Conservation (phyloP, 2,329 filamentous ascomycete genomes). For the Sporothrix euskadiensis region DNA sequence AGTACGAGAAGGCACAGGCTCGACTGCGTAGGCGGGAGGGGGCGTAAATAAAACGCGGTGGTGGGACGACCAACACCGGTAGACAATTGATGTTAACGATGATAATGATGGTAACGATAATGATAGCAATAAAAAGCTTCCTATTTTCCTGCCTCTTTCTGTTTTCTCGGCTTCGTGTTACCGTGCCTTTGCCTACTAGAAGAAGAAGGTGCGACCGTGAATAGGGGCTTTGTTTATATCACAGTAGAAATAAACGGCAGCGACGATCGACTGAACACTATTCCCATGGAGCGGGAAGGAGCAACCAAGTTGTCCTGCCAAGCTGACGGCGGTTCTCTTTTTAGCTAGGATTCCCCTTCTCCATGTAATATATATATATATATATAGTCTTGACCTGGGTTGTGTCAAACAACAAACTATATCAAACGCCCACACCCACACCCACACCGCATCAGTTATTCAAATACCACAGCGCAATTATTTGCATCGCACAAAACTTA, state of each 20-base stretch:
- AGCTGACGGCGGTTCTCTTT: background rate
- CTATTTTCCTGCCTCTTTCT: background rate
- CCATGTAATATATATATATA: too few species aligned
- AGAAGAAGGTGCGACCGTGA: background rate
- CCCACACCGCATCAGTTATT: background rate
- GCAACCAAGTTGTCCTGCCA: background rate
- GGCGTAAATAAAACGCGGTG: background rate
- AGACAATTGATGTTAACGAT: background rate
- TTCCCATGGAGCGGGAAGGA: background rate
- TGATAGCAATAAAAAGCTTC: background rate
- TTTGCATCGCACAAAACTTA: background rate
- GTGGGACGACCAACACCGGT: background rate
- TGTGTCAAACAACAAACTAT: background rate
- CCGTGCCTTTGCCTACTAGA: background rate
- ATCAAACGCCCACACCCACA: background rate
- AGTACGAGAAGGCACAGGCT: constrained; percentile 26
- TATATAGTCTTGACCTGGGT: background rate
- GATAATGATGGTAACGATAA: background rate
- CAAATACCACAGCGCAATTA: background rate
- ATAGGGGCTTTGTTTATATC: background rate
- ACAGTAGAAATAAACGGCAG: background rate
- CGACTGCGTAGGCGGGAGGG: background rate
- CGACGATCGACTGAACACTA: background rate
- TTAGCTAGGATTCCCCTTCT: too few species aligned
- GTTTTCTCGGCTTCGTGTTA: background rate